A percentile compares a stretch with the other conserved stretches of the same genome.
Evolutionary conservation across 495 filamentous ascomycete genomes (phyloP).

Genomic region (Oidiodendron maius): DNA sequence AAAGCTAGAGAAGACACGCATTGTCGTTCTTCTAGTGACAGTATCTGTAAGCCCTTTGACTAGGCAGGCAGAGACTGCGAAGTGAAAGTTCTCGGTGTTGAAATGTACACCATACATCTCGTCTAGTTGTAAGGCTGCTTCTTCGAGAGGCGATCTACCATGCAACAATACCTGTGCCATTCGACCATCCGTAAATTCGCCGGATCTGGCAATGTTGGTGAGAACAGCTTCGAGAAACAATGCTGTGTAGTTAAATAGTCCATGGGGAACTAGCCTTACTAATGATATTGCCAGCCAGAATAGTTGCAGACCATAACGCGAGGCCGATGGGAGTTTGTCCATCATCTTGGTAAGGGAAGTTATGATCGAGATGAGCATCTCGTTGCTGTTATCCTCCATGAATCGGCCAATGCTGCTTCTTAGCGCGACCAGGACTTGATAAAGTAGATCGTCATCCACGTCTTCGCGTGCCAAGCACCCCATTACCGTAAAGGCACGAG

Average conservation of each 20-base stretch:
- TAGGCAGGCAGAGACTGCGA: slow-evolving; percentile 53
- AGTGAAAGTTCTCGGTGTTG: slow-evolving; percentile 56
- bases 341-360: slow-evolving; percentile 64
- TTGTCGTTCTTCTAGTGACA: slow-evolving; percentile 45
- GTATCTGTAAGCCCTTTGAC: slow-evolving; percentile 55
- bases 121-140: slow-evolving; percentile 51
- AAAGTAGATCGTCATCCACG: slow-evolving; percentile 62
- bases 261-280: slow-evolving; percentile 52
- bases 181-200: slow-evolving; percentile 49
- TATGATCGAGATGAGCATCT: slow-evolving; percentile 62
- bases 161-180: slow-evolving; percentile 51
- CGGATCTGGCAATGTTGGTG: slow-evolving; percentile 49
- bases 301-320: slow-evolving; percentile 59
- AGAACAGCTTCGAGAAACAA: slow-evolving; percentile 56
- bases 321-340: slow-evolving; percentile 55
- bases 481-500: slow-evolving; percentile 62
- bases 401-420: slow-evolving; percentile 53
- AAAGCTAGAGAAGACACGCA: slow-evolving; percentile 52
- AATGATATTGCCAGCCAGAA: slow-evolving; percentile 64
- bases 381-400: slow-evolving; percentile 50
- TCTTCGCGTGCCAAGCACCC: slow-evolving; percentile 61
- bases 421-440: slow-evolving; percentile 61
- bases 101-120: slow-evolving; percentile 58
- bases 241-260: slow-evolving; percentile 56
- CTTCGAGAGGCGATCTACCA: slow-evolving; percentile 49